Conservation (phyloP, 495 filamentous ascomycete genomes). For the Trichoderma virens region DNA sequence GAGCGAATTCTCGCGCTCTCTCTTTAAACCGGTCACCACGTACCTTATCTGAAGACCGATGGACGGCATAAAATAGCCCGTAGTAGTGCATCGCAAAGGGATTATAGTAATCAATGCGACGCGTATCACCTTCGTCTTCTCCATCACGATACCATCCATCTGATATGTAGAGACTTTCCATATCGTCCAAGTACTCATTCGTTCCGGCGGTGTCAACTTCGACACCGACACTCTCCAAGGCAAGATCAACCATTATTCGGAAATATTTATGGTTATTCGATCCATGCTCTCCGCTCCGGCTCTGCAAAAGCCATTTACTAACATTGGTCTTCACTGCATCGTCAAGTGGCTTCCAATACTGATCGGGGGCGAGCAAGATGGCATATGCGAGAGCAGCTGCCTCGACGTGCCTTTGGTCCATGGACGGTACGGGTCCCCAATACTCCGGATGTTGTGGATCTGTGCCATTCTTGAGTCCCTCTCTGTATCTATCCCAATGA, state of each 20-base stretch:
- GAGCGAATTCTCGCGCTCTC: background rate
- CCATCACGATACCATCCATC: background rate
- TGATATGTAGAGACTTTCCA: conserved; percentile 1
- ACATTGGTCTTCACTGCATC: background rate
- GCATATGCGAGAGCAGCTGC: background rate
- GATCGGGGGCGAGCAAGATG: background rate
- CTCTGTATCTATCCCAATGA: background rate
- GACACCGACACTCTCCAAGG: background rate
- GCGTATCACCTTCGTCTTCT: background rate
- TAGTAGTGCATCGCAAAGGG: conserved; percentile 2
- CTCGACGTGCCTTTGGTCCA: background rate
- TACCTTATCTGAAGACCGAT: background rate
- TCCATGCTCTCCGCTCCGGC: background rate
- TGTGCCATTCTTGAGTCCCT: background rate
- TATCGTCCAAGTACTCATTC: background rate
- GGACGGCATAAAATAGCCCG: background rate
- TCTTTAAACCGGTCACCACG: background rate
- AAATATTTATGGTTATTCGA: conserved; percentile 2
- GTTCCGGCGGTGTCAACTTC: background rate
- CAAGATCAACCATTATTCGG: background rate
- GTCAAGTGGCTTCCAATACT: background rate
- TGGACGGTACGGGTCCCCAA: background rate
- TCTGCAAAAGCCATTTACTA: background rate
- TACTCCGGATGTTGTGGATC: background rate
- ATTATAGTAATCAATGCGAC: background rate